Base-by-base conservation (phyloP, 2,329 filamentous ascomycete genomes). In the Emmonsiellopsis sp. region DNA sequence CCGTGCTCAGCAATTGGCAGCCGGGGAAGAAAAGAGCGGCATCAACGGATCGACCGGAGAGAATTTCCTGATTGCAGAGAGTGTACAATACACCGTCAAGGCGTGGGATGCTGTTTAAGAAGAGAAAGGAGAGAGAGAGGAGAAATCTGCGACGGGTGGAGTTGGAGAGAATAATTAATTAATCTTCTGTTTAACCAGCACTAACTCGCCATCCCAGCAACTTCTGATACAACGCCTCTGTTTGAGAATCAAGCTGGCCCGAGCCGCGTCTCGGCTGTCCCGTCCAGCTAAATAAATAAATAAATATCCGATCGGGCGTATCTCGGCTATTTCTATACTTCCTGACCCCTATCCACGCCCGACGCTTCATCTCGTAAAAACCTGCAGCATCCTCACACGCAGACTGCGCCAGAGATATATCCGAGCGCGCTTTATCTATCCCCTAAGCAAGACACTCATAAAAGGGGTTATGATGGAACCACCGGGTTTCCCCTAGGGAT, bases 21-120 rank as follows among this genome's bases (percentile, higher is more conserved):
- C 17, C 17, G 17, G 17, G 17, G 17, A 17, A 17, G 17, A 17
- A 27, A 27, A 4, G 48, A 51, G 40, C 8, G 54, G 11, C 49
- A 52, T 37, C 40, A 50, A 53, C 52, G 42, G 55, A 57, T 57
- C 49, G 53, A 57, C 40, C 49, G 52, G 50, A 51, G 32, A 33
- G 21, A 48, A 54, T 13, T 14, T 13, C 17, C 11, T 32, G 39
- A 42, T 34, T 8, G 36, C 31, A 17, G 52, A 37, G 17, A 44
- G 17, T 17, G 17, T 17, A 17, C 17, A 17, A 17, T 42, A 14
- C 11, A 10, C 13, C 21, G 47, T 39, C 27, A 53, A 39, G 17
- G 7, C 17, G 17, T 17, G 17, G 17, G 17, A 17, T 17, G 17
- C 3, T 13, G 33, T n/a, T 21, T 21, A 9, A 36, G 3, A 43